Evolutionary conservation across 495 filamentous ascomycete genomes (phyloP).

Genomic region (Pyrenula aspistea): DNA sequence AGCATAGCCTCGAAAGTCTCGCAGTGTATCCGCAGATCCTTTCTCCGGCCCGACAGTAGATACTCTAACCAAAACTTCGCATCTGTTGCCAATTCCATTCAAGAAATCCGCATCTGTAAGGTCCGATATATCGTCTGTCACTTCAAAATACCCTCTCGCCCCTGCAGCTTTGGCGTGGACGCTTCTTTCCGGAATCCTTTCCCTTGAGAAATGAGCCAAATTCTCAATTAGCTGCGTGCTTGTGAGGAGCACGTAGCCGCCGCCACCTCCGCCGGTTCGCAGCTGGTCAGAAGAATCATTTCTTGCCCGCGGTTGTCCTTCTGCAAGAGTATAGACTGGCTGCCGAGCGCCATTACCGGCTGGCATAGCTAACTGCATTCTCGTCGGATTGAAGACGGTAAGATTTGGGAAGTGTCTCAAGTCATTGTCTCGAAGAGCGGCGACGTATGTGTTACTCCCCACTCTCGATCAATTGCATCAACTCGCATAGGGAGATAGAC

Average conservation of each 20-base stretch:
- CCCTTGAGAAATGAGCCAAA: slow-evolving; percentile 46
- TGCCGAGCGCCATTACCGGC: background rate
- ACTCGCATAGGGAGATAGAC: no score
- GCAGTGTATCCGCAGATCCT: slow-evolving; percentile 51
- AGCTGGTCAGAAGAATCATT: slow-evolving; percentile 18
- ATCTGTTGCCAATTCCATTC: slow-evolving; percentile 48
- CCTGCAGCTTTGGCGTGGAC: slow-evolving; percentile 53
- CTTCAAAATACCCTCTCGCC: slow-evolving; percentile 51
- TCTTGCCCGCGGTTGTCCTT: slow-evolving; percentile 16
- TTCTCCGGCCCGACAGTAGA: slow-evolving; percentile 55
- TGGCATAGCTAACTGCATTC: background rate
- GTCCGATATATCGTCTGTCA: slow-evolving; percentile 40
- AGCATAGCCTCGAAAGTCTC: slow-evolving; percentile 56
- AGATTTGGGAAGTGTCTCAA: no score
- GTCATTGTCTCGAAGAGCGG: no score
- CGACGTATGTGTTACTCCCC: no score
- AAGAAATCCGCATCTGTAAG: slow-evolving; percentile 27
- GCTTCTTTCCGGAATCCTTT: slow-evolving; percentile 35
- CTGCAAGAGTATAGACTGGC: background rate
- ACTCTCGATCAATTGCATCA: no score
- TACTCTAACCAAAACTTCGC: slow-evolving; percentile 43
- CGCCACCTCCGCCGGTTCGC: slow-evolving; percentile 14
- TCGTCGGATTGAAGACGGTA: background rate
- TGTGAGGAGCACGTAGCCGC: slow-evolving; percentile 18
- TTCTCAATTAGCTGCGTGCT: slow-evolving; percentile 31